Conservation (phyloP, 495 filamentous ascomycete species). For the Neurospora sp. region DNA sequence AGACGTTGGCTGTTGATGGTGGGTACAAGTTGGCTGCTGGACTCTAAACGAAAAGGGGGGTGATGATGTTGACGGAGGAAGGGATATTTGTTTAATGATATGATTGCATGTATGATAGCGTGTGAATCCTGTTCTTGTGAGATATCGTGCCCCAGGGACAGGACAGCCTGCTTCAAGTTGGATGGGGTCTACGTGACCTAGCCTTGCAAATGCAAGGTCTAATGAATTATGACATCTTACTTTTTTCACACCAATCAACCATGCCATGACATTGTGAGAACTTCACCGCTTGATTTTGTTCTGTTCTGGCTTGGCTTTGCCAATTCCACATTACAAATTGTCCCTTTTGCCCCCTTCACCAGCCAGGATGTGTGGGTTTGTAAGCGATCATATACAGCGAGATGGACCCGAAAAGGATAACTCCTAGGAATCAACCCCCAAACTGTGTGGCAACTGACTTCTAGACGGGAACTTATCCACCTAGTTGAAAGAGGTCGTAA, state of each 20-base stretch:
- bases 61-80: neutral
- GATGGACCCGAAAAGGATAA: neutral
- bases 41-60: slow-evolving; percentile 3
- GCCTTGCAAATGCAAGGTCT: neutral
- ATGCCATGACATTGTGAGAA: neutral
- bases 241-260: neutral
- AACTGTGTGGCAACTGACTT: neutral
- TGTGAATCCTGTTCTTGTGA: neutral
- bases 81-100: neutral
- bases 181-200: neutral
- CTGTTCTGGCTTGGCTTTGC: no score
- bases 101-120: neutral
- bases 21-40: slow-evolving; percentile 27
- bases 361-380: neutral
- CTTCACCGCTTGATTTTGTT: neutral
- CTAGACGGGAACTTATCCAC: neutral
- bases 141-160: neutral
- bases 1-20: slow-evolving; percentile 58
- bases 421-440: neutral
- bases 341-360: neutral
- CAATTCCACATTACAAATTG: neutral
- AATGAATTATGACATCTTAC: neutral
- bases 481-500: no score
- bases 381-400: no score
- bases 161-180: neutral